These are phyloP conservation scores for Colletotrichum eleusines DNA, from an alignment of 2,329 filamentous ascomycete genomes.

Conservation along the genomic window DNA sequence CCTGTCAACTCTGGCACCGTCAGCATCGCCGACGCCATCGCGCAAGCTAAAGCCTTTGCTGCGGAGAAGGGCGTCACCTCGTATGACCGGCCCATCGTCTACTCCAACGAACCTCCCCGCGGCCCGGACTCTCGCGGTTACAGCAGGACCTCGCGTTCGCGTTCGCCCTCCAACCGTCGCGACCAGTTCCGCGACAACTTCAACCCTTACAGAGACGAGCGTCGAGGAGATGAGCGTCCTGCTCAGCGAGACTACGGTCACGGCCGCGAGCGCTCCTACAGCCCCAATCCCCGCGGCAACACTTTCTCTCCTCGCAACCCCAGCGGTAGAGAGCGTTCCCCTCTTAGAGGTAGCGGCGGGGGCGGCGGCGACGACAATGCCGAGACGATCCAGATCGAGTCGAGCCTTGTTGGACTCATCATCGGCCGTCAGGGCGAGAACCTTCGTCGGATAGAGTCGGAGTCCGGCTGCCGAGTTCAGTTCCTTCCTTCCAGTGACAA, in stretches of 20 bases:
- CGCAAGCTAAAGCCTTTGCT: constrained; percentile 85
- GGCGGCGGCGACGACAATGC: constrained; percentile 74
- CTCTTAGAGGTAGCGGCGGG: constrained; percentile 60
- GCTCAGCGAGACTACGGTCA: constrained; percentile 62
- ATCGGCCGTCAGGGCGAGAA: constrained; percentile 94
- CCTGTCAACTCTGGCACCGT: constrained; percentile 85
- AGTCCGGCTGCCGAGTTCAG: constrained; percentile 86
- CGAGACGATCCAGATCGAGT: constrained; percentile 89
- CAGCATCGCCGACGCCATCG: constrained; percentile 85
- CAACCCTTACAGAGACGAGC: constrained; percentile 88
- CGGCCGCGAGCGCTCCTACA: constrained; percentile 79
- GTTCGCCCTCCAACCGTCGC: constrained; percentile 76
- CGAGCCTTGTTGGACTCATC: constrained; percentile 87
- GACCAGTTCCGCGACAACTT: constrained; percentile 80
- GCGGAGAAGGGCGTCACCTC: constrained; percentile 79
- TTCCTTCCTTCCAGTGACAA: constrained; percentile 84
- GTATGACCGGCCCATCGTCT: constrained; percentile 69
- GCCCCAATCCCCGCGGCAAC: constrained; percentile 69
- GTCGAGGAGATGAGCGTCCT: constrained; percentile 73
- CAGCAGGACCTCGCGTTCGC: constrained; percentile 72
- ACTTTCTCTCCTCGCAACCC: constrained; percentile 71
- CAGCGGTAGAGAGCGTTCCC: constrained; percentile 70
- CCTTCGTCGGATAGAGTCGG: constrained; percentile 83
- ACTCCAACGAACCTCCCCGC: constrained; percentile 52
- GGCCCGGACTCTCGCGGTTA: constrained; percentile 62